Percentiles rank a stretch among this genome's conserved stretches.
Evolutionary conservation across 768 basidiomycete genomes (phyloP).

Genomic region (Lactifluus echinatus): DNA sequence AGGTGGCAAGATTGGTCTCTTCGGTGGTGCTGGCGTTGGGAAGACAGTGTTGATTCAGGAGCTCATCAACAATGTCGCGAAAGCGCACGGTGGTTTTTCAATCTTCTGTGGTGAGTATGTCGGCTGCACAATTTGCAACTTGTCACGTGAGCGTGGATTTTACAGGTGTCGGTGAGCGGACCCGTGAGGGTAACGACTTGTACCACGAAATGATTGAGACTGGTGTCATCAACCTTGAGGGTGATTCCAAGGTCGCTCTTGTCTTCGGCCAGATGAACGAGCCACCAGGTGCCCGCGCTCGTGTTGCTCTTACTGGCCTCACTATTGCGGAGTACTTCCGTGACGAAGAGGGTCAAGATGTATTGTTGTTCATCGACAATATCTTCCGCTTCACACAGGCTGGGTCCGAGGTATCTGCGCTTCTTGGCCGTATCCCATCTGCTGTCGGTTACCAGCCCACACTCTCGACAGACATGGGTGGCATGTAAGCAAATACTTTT

Average conservation of each 20-base stretch:
- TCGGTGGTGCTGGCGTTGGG: conserved; percentile 99
- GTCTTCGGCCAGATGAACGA: conserved; percentile 99
- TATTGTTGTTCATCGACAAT: conserved; percentile 99
- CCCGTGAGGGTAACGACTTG: conserved; percentile 99
- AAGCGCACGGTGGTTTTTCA: conserved; percentile 99
- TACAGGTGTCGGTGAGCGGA: conserved; percentile 97
- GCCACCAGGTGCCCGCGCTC: conserved; percentile 99
- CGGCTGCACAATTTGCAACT: not conserved
- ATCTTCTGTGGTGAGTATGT: conserved; percentile 77
- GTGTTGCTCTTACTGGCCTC: conserved; percentile 98
- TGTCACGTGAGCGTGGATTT: conserved; percentile 1
- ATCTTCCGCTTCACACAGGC: conserved; percentile 99
- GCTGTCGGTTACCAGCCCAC: conserved; percentile 99
- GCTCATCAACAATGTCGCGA: conserved; percentile 99
- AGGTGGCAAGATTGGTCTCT: conserved; percentile 99
- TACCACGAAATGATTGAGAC: conserved; percentile 99
- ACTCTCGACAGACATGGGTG: conserved; percentile 99
- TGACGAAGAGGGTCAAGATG: conserved; percentile 99
- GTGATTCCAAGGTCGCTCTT: conserved; percentile 99
- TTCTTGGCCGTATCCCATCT: conserved; percentile 99
- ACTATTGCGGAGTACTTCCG: conserved; percentile 99
- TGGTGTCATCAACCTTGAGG: conserved; percentile 99
- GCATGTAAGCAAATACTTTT: conserved; percentile 60
- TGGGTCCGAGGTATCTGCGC: conserved; percentile 99
- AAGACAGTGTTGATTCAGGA: conserved; percentile 99